These are phyloP conservation scores for Boletales sp. DNA, from an alignment of 768 basidiomycete genomes.

Conservation along the genomic window DNA sequence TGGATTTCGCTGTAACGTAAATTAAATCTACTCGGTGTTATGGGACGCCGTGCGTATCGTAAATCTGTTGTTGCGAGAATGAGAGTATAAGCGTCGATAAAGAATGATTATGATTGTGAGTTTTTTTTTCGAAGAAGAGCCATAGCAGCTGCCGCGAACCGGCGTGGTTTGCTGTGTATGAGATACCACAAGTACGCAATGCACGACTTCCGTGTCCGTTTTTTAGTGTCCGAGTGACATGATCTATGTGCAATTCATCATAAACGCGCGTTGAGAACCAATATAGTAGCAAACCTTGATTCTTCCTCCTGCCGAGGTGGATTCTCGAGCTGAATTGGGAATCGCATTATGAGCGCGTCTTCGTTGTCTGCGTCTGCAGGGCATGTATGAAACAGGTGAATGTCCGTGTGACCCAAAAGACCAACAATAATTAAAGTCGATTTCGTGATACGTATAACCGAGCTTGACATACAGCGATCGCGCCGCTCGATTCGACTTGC, in stretches of 20 bases:
- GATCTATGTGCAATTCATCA: not conserved
- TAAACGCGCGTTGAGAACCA: not conserved
- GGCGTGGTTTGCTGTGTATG: constrained; percentile 9
- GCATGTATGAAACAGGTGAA: not conserved
- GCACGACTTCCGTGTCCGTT: constrained; percentile 10
- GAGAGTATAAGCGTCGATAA: not conserved
- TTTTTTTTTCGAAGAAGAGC: constrained; percentile 11
- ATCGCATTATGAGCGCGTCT: constrained; percentile 25
- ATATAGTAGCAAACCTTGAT: constrained; percentile 11
- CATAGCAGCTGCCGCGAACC: constrained; percentile 7
- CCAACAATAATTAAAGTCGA: constrained; percentile 26
- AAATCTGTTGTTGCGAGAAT: not conserved
- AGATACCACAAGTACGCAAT: constrained; percentile 9
- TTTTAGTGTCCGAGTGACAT: constrained; percentile 3
- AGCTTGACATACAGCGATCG: constrained; percentile 21
- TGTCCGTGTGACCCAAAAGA: not conserved
- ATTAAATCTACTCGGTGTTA: not conserved
- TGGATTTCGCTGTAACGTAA: constrained; percentile 44
- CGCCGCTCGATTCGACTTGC: constrained; percentile 26
- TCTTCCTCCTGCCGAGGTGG: not conserved
- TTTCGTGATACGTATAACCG: constrained; percentile 16
- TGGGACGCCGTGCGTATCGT: not conserved
- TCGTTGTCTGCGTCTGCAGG: constrained; percentile 24
- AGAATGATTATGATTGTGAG: constrained; percentile 7
- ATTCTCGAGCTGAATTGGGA: constrained; percentile 2